phyloP scores from a whole-genome alignment of 2,329 filamentous ascomycete genomes.

The Clarireedia paspali region DNA sequence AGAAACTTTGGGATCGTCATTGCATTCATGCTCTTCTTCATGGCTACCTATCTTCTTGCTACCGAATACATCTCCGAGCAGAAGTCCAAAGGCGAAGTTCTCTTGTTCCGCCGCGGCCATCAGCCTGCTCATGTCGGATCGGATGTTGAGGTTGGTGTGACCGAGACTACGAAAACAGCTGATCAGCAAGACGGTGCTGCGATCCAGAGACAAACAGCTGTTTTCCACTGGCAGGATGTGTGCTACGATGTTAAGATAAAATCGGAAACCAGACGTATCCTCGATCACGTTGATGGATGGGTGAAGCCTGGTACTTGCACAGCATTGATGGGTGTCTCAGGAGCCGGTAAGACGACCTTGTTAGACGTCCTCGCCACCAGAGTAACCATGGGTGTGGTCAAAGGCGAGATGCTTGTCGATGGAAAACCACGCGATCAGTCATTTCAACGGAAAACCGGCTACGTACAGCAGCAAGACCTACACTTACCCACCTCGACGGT shows the following conservation, averaged over 20 bases:
- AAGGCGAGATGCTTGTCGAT: conserved; percentile 68
- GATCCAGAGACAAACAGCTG: conserved; percentile 6
- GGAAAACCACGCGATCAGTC: conserved; percentile 50
- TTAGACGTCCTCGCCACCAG: conserved; percentile 73
- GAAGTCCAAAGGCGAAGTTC: conserved; percentile 69
- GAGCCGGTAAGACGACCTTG: conserved; percentile 80
- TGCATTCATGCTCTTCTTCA: conserved; percentile 56
- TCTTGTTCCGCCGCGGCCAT: conserved; percentile 52
- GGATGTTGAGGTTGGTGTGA: no score
- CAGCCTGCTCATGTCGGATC: background rate
- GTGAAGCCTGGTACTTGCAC: conserved; percentile 64
- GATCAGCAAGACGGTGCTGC: background rate
- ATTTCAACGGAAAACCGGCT: conserved; percentile 88
- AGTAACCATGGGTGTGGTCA: conserved; percentile 82
- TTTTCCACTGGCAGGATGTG: conserved; percentile 26
- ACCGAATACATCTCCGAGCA: conserved; percentile 56
- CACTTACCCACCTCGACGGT: conserved; percentile 80
- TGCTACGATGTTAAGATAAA: conserved; percentile 73
- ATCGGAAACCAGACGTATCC: conserved; percentile 50
- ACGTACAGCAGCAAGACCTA: conserved; percentile 65
- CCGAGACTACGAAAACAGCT: conserved; percentile 46
- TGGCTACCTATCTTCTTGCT: conserved; percentile 52
- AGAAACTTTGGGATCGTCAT: conserved; percentile 61
- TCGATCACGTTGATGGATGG: conserved; percentile 63
- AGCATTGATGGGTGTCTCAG: conserved; percentile 50